Percentiles rank a stretch among this genome's conserved stretches.
Conservation (phyloP, 495 filamentous ascomycete genomes). For the Rusavskia elegans region DNA sequence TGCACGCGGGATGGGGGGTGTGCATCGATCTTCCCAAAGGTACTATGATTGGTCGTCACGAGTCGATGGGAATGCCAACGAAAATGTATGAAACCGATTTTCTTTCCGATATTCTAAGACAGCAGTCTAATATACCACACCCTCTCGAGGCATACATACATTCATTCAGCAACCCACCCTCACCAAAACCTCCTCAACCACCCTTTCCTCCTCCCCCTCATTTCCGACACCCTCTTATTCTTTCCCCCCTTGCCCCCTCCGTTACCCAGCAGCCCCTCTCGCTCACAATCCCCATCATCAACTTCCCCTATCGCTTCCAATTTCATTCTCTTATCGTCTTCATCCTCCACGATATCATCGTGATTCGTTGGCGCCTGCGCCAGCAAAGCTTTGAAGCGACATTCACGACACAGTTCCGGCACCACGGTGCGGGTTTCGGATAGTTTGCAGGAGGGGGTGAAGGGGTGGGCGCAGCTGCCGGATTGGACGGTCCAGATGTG, state of each 20-base stretch:
- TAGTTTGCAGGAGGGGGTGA: background rate
- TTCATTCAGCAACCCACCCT: background rate
- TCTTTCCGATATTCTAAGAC: too few species aligned
- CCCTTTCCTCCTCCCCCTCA: background rate
- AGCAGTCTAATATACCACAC: background rate
- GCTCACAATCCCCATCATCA: background rate
- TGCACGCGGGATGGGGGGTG: too few species aligned
- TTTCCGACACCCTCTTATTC: background rate
- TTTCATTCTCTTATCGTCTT: background rate
- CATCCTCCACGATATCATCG: background rate
- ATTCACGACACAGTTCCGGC: background rate
- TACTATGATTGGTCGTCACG: too few species aligned
- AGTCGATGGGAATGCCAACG: too few species aligned
- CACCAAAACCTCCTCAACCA: background rate
- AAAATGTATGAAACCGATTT: too few species aligned
- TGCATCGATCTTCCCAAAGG: too few species aligned
- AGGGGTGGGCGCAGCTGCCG: background rate
- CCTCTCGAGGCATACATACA: background rate
- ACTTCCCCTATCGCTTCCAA: background rate
- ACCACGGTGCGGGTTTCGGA: background rate
- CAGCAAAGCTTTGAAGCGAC: background rate
- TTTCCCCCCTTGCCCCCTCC: background rate
- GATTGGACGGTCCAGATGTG: background rate
- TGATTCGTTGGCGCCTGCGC: background rate
- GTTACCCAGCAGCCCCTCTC: background rate